Evolutionary conservation across 2,329 filamentous ascomycete species (phyloP).

Genomic region (Colletotrichum sp.): DNA sequence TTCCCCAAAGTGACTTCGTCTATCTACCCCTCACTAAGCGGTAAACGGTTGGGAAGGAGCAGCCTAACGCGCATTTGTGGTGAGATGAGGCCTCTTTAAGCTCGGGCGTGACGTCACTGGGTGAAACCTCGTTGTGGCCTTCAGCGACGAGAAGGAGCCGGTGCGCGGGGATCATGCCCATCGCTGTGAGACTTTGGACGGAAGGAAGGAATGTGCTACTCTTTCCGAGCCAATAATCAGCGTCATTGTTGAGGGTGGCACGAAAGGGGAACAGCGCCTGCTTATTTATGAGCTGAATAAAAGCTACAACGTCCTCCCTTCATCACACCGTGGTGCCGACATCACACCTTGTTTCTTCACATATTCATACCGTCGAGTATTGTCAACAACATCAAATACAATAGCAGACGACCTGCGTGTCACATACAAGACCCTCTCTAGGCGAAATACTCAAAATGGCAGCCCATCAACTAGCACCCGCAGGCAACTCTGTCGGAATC

Average conservation of each 20-base stretch:
- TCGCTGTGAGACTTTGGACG: background rate
- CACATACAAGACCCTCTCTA: background rate
- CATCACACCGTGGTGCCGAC: background rate
- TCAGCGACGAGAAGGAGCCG: background rate
- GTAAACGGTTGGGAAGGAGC: background rate
- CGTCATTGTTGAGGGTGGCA: background rate
- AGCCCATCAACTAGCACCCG: conserved; percentile 26
- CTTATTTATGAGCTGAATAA: background rate
- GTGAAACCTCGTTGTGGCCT: background rate
- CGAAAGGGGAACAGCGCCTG: background rate
- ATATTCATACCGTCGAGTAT: rapidly evolving
- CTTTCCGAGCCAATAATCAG: background rate
- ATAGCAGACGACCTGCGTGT: rapidly evolving
- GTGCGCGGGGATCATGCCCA: background rate
- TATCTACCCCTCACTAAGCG: background rate
- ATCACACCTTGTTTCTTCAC: background rate
- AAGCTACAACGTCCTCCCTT: background rate
- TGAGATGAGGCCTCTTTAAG: background rate
- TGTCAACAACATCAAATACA: rapidly evolving
- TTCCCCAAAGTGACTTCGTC: background rate
- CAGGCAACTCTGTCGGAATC: conserved; percentile 40
- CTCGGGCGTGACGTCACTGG: background rate
- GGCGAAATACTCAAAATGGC: background rate
- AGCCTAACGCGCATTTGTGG: background rate
- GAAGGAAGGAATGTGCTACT: background rate